Percentiles rank a stretch among this genome's conserved stretches.
Evolutionary conservation across 75 land plant genomes (phyloP).

Genomic region (Cryptomeria japonica): DNA sequence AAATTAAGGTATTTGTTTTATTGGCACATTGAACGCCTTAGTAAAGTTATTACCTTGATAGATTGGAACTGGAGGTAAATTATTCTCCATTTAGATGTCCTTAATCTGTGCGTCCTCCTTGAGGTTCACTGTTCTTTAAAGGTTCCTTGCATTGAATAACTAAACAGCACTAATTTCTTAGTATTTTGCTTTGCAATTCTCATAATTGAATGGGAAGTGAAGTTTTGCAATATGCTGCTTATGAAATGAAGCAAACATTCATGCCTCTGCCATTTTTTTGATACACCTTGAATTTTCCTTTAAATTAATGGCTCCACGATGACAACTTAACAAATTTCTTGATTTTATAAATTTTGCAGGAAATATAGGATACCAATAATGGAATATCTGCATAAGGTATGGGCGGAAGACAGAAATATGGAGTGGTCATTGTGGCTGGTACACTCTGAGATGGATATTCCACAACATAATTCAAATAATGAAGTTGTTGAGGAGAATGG

Average conservation of each 20-base stretch:
- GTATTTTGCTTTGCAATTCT: neutral
- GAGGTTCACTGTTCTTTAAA: neutral
- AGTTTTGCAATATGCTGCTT: neutral
- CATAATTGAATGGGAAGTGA: neutral
- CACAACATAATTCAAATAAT: constrained; percentile 49
- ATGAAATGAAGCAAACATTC: neutral
- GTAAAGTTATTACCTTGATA: neutral
- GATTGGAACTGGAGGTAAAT: neutral
- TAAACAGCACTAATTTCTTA: neutral
- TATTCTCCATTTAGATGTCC: neutral
- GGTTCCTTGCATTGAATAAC: neutral
- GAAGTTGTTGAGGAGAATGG: constrained; percentile 28
- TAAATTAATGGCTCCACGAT: neutral
- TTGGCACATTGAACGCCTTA: neutral
- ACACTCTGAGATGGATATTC: constrained; percentile 63
- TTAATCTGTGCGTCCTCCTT: neutral
- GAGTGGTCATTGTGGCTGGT: constrained; percentile 92
- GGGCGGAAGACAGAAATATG: constrained; percentile 64
- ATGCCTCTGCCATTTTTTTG: neutral
- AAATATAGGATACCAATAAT: constrained; percentile 43
- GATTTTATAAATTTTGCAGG: constrained; percentile 33
- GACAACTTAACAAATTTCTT: neutral
- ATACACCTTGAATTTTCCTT: neutral
- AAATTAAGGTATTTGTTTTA: neutral
- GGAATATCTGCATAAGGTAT: constrained; percentile 48